These are phyloP conservation scores for Phytophthora ohioensis DNA, from an alignment of 352 stramenopile species.

Conservation along the genomic window DNA sequence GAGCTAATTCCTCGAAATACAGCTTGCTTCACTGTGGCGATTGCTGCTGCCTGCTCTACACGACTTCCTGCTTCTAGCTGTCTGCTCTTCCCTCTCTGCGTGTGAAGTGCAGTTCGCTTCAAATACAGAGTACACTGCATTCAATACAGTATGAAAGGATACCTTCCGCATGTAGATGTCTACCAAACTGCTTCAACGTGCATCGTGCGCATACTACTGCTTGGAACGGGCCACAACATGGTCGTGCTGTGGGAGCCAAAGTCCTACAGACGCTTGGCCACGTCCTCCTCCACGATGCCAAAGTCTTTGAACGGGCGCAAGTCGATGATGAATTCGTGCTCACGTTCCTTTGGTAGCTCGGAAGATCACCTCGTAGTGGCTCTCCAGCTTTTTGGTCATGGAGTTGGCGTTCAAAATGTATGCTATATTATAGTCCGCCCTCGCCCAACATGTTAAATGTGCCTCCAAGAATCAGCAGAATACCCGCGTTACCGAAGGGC, in stretches of 20 bases:
- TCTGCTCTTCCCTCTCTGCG: too few relatives aligned
- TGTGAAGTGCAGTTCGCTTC: neutral
- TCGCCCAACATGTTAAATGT: conserved; percentile 99
- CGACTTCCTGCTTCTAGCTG: too few relatives aligned
- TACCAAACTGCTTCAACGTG: too few relatives aligned
- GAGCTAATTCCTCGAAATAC: too few relatives aligned
- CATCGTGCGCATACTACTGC: conserved; percentile 48
- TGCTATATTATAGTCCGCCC: conserved; percentile 93
- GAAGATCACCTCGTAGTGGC: conserved; percentile 97
- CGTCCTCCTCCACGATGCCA: conserved; percentile 97
- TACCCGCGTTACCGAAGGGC: conserved; percentile 97
- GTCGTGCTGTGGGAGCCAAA: conserved; percentile 99
- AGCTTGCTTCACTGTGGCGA: too few relatives aligned
- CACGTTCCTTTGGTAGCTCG: conserved; percentile 96
- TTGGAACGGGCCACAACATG: conserved; percentile 98
- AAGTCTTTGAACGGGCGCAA: conserved; percentile 96
- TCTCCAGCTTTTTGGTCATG: conserved; percentile 96
- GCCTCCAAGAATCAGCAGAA: conserved; percentile 99
- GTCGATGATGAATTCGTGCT: conserved; percentile 99
- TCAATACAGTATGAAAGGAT: too few relatives aligned
- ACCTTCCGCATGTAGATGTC: too few relatives aligned
- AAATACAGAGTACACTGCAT: too few relatives aligned
- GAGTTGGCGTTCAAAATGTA: conserved; percentile 99
- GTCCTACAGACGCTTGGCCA: conserved; percentile 99
- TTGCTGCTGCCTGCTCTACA: too few relatives aligned